Percentiles rank a stretch among this genome's conserved stretches.
These are phyloP conservation scores for Curvularia verruculosa DNA, from an alignment of 2,329 filamentous ascomycete species.

Conservation along the genomic window DNA sequence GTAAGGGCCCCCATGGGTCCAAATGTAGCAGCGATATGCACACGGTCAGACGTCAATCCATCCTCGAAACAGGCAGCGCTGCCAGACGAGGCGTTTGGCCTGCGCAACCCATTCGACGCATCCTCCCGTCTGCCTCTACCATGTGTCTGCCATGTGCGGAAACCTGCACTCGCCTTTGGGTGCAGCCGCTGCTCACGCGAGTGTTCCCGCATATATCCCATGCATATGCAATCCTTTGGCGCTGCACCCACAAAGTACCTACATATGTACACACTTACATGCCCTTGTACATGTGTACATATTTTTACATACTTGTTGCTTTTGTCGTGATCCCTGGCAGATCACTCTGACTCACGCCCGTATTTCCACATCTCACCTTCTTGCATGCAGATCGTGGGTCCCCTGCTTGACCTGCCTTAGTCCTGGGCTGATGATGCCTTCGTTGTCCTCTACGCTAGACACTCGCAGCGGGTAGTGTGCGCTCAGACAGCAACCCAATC, in stretches of 20 bases:
- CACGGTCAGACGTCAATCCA: conserved; percentile 11
- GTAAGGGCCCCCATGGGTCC: background rate
- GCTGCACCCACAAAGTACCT: background rate
- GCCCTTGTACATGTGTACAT: no score
- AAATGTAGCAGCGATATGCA: conserved; percentile 1
- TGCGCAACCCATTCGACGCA: conserved; percentile 15
- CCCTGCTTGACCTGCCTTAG: conserved; percentile 7
- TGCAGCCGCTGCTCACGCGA: background rate
- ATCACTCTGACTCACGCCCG: conserved; percentile 26
- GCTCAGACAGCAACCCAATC: background rate
- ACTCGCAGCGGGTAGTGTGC: conserved; percentile 1
- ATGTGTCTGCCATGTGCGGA: conserved; percentile 5
- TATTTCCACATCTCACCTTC: conserved; percentile 31
- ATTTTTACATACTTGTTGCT: conserved; percentile 24
- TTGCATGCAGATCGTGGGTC: conserved; percentile 18
- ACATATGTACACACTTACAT: no score
- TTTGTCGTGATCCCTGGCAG: conserved; percentile 27
- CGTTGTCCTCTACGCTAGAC: conserved; percentile 1
- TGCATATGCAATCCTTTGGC: background rate
- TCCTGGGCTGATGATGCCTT: conserved; percentile 5
- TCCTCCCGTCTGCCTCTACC: conserved; percentile 6
- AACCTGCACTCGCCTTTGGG: background rate
- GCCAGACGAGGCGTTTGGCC: conserved; percentile 6
- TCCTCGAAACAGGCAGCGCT: conserved; percentile 3
- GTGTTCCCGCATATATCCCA: background rate